Conservation (phyloP, 345 rosid genomes). For the Lagerstroemia speciosa region DNA sequence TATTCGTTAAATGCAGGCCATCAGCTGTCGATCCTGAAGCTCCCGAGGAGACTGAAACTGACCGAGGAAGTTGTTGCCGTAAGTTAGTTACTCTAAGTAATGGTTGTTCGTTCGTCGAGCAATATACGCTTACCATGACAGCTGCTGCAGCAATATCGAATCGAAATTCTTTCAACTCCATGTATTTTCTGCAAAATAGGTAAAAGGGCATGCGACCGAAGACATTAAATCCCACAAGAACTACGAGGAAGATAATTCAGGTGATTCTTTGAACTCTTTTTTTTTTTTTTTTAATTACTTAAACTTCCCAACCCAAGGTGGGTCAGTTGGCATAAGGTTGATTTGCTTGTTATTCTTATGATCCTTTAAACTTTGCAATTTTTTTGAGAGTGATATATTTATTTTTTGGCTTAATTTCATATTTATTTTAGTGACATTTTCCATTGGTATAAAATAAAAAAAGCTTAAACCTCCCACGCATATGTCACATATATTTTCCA, state of each 20-base stretch:
- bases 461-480: too few species aligned
- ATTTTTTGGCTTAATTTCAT: too few species aligned
- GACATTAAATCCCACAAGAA: background rate
- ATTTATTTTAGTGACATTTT: too few species aligned
- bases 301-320: too few species aligned
- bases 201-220: background rate
- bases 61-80: background rate
- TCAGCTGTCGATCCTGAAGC: background rate
- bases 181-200: background rate
- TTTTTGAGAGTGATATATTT: too few species aligned
- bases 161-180: background rate
- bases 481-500: too few species aligned
- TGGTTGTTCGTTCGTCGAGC: background rate
- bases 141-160: too few species aligned
- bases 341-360: too few species aligned
- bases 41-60: slow-evolving; percentile 2
- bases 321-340: too few species aligned
- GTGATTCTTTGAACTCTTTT: background rate
- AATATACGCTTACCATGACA: too few species aligned
- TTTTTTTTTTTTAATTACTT: background rate
- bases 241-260: background rate
- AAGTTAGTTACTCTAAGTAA: background rate
- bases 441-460: too few species aligned
- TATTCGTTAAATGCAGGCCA: background rate
- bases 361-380: too few species aligned